These are phyloP conservation scores for Prunus kanzakura DNA, from an alignment of 306 rosid genomes.

Conservation along the genomic window DNA sequence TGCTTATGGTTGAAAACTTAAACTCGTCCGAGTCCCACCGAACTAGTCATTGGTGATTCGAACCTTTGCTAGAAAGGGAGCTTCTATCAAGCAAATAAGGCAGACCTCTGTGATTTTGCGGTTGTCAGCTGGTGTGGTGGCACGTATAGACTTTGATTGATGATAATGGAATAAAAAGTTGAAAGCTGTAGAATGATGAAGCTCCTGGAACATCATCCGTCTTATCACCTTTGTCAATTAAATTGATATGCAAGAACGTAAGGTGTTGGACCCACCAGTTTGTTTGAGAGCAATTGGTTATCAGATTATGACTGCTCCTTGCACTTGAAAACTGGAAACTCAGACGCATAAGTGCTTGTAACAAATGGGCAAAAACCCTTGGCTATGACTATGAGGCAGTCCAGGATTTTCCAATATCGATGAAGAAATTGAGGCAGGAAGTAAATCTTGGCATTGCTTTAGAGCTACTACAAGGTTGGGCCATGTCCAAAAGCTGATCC, in stretches of 20 bases:
- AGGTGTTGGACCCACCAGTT: conserved; percentile 83
- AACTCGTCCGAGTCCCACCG: too few species aligned
- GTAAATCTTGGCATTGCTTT: conserved; percentile 53
- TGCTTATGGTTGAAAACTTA: too few species aligned
- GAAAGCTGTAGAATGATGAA: conserved; percentile 45
- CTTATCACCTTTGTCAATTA: conserved; percentile 47
- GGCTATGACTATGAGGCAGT: conserved; percentile 41
- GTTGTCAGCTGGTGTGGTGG: conserved; percentile 33
- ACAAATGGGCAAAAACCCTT: conserved; percentile 32
- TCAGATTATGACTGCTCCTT: conserved; percentile 36
- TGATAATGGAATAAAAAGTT: conserved; percentile 57
- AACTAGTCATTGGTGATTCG: not conserved
- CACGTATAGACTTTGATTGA: conserved; percentile 30
- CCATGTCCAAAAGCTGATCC: conserved; percentile 62
- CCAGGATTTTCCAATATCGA: conserved; percentile 36
- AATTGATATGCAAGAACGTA: conserved; percentile 34
- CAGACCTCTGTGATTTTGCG: conserved; percentile 35
- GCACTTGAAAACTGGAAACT: conserved; percentile 48
- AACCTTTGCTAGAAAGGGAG: conserved; percentile 56
- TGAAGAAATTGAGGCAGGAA: conserved; percentile 20
- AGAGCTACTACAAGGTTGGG: conserved; percentile 58
- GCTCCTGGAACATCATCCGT: conserved; percentile 46
- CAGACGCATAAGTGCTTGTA: conserved; percentile 38
- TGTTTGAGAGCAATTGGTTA: conserved; percentile 32
- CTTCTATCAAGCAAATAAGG: conserved; percentile 48